A percentile compares a stretch with the other conserved stretches of the same genome.
Evolutionary conservation across 192 early-diverging fungal species (phyloP).

Genomic region (Ambispora gerdemannii): DNA sequence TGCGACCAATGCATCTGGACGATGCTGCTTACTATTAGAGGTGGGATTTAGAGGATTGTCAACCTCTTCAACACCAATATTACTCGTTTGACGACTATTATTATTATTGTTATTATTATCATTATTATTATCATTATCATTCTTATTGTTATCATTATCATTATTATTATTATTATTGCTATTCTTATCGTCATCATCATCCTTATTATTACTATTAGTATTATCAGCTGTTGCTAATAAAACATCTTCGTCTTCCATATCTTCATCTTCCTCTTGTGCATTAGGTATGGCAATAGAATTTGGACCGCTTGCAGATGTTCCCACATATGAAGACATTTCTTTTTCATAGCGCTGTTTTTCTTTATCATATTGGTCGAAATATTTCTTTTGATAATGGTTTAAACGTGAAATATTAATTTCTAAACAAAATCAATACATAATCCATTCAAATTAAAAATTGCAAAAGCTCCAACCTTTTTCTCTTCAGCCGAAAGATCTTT

Average conservation of each 20-base stretch:
- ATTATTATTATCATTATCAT: too few species aligned
- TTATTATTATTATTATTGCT: neutral
- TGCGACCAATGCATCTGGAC: neutral
- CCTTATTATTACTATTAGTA: neutral
- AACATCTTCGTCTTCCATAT: neutral
- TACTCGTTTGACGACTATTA: neutral
- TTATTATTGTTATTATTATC: too few species aligned
- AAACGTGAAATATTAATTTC: neutral
- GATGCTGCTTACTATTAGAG: neutral
- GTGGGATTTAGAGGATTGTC: too few species aligned
- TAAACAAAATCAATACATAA: neutral
- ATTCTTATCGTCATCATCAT: neutral
- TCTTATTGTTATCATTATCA: neutral
- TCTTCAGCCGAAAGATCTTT: conserved; percentile 38
- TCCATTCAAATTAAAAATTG: neutral
- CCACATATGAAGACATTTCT: conserved; percentile 40
- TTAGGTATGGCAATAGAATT: neutral
- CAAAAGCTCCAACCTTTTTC: conserved; percentile 36
- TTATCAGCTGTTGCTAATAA: neutral
- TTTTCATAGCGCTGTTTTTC: conserved; percentile 40
- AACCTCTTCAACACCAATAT: neutral
- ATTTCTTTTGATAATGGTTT: conserved; percentile 34
- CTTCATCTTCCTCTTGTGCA: neutral
- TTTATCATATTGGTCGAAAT: conserved; percentile 44
- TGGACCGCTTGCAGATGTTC: neutral